Conservation (phyloP, 108 stramenopile genomes). For the Pseudonitzschia multiseries region DNA sequence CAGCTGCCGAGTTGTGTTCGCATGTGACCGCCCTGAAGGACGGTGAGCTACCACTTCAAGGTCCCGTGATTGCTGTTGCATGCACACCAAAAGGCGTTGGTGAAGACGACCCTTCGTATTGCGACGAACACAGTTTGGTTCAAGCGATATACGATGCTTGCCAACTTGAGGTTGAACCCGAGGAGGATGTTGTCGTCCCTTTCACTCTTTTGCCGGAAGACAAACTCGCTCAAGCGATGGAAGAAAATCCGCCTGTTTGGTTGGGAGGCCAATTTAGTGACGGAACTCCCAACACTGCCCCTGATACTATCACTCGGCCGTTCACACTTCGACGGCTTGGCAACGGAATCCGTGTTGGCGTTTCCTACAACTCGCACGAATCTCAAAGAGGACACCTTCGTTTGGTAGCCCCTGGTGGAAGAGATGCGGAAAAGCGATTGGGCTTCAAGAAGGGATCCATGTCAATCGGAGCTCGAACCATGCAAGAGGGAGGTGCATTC, state of each 20-base stretch:
- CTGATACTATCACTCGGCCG: constrained; percentile 82
- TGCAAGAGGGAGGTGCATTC: constrained; percentile 98
- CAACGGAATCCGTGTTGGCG: constrained; percentile 85
- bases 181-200: constrained; percentile 85
- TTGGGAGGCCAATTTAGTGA: constrained; percentile 74
- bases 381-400: constrained; percentile 92
- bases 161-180: constrained; percentile 73
- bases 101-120: constrained; percentile 42
- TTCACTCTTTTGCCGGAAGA: constrained; percentile 76
- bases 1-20: constrained; percentile 90
- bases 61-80: constrained; percentile 78
- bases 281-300: constrained; percentile 87
- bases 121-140: constrained; percentile 74
- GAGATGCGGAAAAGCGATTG: constrained; percentile 83
- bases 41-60: constrained; percentile 53
- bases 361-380: constrained; percentile 79
- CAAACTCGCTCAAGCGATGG: constrained; percentile 60
- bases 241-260: constrained; percentile 72
- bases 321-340: constrained; percentile 81
- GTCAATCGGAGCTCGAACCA: constrained; percentile 93
- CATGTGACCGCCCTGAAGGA: constrained; percentile 84
- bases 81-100: constrained; percentile 75
- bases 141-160: constrained; percentile 79
- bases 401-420: constrained; percentile 89
- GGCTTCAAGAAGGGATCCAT: constrained; percentile 81